Conservation (phyloP, 257 asterid species). For the Nicotiana attenuata region DNA sequence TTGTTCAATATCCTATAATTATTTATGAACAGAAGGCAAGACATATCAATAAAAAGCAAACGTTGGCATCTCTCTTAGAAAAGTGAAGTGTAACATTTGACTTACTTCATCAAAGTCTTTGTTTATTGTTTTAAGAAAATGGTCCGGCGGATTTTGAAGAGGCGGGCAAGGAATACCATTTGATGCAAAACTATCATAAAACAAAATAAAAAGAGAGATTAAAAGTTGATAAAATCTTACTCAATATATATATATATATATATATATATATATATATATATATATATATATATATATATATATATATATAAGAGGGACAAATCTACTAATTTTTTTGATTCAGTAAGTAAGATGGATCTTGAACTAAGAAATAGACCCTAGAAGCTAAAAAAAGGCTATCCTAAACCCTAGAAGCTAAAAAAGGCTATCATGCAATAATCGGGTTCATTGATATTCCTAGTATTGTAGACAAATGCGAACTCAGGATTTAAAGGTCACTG, state of each 20-base stretch:
- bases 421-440: no score
- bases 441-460: no score
- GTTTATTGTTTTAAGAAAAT: no score
- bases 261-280: neutral
- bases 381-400: constrained; percentile 10
- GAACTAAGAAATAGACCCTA: no score
- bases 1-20: constrained; percentile 14
- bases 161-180: neutral
- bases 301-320: neutral
- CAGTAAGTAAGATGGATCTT: no score
- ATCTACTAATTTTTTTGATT: neutral
- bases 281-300: neutral
- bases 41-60: no score
- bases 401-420: neutral
- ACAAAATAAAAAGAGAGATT: neutral
- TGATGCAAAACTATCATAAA: constrained; percentile 15
- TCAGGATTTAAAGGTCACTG: no score
- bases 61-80: no score
- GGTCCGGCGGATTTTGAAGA: no score
- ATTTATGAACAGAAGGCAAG: neutral
- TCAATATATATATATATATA: no score
- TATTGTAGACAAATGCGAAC: no score
- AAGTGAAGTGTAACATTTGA: neutral
- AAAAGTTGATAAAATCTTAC: neutral
- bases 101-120: no score